Percentiles rank a stretch among this genome's conserved stretches.
Conservation (phyloP, 768 basidiomycete species). For the Lactarius psammicola region DNA sequence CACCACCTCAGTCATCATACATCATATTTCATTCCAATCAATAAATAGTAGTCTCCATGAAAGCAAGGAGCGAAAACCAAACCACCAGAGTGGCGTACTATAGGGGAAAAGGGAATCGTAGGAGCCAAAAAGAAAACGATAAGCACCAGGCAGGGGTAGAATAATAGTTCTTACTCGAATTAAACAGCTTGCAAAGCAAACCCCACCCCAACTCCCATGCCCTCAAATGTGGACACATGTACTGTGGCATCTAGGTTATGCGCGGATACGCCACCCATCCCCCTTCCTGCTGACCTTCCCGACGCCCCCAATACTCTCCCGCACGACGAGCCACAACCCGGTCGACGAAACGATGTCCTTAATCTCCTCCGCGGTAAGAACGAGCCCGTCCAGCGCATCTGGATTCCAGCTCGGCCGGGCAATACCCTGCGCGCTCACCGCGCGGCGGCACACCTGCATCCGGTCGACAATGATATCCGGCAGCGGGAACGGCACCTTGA, state of each 20-base stretch:
- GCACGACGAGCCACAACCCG: slow-evolving; percentile 85
- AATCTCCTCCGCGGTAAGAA: slow-evolving; percentile 86
- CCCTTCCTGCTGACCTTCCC: slow-evolving; percentile 77
- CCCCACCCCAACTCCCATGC: neutral
- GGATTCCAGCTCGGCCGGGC: slow-evolving; percentile 30
- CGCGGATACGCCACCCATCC: slow-evolving; percentile 73
- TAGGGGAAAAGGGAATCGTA: neutral
- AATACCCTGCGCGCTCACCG: slow-evolving; percentile 39
- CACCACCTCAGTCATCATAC: neutral
- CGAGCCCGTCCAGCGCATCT: slow-evolving; percentile 44
- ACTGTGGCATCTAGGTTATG: slow-evolving; percentile 35
- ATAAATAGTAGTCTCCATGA: neutral
- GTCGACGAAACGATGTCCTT: slow-evolving; percentile 90
- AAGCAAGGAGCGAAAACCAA: neutral
- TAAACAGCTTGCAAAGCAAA: neutral
- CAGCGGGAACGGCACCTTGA: slow-evolving; percentile 88
- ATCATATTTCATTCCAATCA: neutral
- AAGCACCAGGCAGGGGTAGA: neutral
- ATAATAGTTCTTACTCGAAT: neutral
- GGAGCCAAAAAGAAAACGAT: neutral
- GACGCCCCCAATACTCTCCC: slow-evolving; percentile 90
- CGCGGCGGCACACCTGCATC: slow-evolving; percentile 52
- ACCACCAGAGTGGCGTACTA: neutral
- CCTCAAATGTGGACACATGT: neutral
- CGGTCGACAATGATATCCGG: slow-evolving; percentile 75